Conservation (phyloP, 2,329 filamentous ascomycete genomes). For the Penicillium brasilianum region DNA sequence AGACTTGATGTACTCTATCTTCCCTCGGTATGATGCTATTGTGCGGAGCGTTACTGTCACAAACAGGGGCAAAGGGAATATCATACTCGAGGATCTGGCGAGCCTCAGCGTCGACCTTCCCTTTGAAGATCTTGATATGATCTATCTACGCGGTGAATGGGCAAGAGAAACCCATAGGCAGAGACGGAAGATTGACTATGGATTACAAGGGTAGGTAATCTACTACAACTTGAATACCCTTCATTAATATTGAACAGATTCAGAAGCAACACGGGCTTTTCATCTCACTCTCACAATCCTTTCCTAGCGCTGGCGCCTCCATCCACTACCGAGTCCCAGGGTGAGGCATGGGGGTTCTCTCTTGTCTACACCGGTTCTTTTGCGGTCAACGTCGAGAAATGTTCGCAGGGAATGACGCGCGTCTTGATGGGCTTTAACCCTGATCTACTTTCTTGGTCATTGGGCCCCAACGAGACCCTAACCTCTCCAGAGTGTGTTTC, state of each 20-base stretch:
- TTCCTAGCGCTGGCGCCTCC: constrained; percentile 64
- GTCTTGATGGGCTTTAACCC: constrained; percentile 66
- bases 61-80: constrained; percentile 53
- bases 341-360: constrained; percentile 69
- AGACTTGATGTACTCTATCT: constrained; percentile 67
- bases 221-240: too few species aligned
- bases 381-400: constrained; percentile 64
- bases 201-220: constrained; percentile 56
- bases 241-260: constrained; percentile 44
- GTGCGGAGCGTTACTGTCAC: constrained; percentile 66
- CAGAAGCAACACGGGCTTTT: constrained; percentile 65
- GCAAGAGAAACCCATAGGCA: constrained; percentile 62
- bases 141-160: constrained; percentile 69
- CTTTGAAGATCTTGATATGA: constrained; percentile 64
- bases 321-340: constrained; percentile 63
- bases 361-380: constrained; percentile 70
- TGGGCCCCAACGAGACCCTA: constrained; percentile 62
- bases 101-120: constrained; percentile 68
- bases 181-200: constrained; percentile 61
- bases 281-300: constrained; percentile 68
- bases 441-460: constrained; percentile 62
- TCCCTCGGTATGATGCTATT: constrained; percentile 65
- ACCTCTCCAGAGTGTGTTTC: constrained; percentile 67
- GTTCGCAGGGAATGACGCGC: constrained; percentile 65
- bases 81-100: constrained; percentile 62